Base-by-base conservation (phyloP, 495 filamentous ascomycete genomes). In the Schizothecium vesticola region DNA sequence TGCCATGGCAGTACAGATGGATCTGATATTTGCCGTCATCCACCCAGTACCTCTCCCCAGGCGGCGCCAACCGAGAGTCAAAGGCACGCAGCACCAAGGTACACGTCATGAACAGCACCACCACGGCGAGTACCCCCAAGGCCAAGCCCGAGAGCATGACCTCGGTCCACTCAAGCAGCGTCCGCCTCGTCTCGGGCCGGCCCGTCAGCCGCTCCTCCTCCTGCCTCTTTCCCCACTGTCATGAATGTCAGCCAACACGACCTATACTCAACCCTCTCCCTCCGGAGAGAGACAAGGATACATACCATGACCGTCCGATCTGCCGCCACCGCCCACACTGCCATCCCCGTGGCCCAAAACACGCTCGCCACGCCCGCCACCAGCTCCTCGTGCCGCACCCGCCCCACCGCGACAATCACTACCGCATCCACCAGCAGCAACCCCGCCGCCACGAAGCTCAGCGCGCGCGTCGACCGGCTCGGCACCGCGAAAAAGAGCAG, bases 191-290 rank as follows among this genome's bases (percentile, higher is more conserved):
- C 78, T 97, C 94, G 19, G 87, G 84, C n/a, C 93, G 89, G 28
- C 95, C 95, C 1, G 95, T 99, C 13, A 99, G 82, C 19, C 95
- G 86, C 72, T 96, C 89, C 78, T 99, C 95, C 74, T 99, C 95
- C 70, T 97, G 91, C 0, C 80, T 81, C 77, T 97, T 97, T 25
- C 94, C 95, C 88, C 92, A 96, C 63, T 89, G 63, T 5, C 21
- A 64, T 1, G 6, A 0, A 22, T 43, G 23, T 26, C 21, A 36
- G 26, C 12, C 23, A 58, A 23, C 63, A 6, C 1, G n/a, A n/a
- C 36, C 0, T n/a, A n/a, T n/a, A n/a, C 36, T 6, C 16, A 13
- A 51, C 23, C 22, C n/a, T 24, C 29, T 9, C 31, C 8, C 23
- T 3, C 61, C 24, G 10, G 6, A 56, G 51, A 57, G n/a, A 31